These are phyloP conservation scores for Pseudocercospora musae DNA, from an alignment of 2,329 filamentous ascomycete species.

Conservation along the genomic window DNA sequence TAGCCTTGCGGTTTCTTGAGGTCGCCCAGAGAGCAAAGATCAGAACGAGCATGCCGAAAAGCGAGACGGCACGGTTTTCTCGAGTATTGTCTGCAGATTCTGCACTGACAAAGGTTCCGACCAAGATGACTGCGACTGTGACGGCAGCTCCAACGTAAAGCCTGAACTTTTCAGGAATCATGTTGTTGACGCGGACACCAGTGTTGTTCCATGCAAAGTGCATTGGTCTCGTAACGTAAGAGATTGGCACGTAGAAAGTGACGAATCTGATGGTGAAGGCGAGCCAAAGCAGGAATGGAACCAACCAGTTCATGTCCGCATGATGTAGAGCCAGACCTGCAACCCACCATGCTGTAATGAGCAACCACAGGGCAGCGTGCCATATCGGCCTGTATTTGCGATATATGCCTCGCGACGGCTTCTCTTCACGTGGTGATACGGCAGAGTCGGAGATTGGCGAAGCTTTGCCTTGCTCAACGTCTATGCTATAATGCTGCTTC, in stretches of 20 bases:
- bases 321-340: conserved; percentile 70
- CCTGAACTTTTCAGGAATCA: conserved; percentile 66
- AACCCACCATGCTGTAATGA: conserved; percentile 65
- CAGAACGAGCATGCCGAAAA: conserved; percentile 74
- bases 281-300: conserved; percentile 80
- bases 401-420: conserved; percentile 41
- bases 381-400: conserved; percentile 46
- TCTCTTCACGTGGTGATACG: conserved; percentile 6
- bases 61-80: conserved; percentile 72
- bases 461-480: conserved; percentile 24
- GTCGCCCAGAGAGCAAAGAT: conserved; percentile 65
- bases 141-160: conserved; percentile 60
- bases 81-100: conserved; percentile 74
- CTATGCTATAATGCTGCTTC: conserved; percentile 21
- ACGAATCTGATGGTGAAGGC: conserved; percentile 69
- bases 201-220: conserved; percentile 66
- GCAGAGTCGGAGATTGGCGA: conserved; percentile 16
- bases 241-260: conserved; percentile 69
- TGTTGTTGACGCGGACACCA: conserved; percentile 54
- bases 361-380: conserved; percentile 31
- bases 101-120: conserved; percentile 71
- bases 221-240: conserved; percentile 64
- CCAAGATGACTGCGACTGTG: conserved; percentile 68
- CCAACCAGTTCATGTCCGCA: conserved; percentile 72
- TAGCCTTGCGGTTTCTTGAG: conserved; percentile 63